Conservation (phyloP, 371 early-diverging fungal genomes). For the Zancudomyces culisetae region DNA sequence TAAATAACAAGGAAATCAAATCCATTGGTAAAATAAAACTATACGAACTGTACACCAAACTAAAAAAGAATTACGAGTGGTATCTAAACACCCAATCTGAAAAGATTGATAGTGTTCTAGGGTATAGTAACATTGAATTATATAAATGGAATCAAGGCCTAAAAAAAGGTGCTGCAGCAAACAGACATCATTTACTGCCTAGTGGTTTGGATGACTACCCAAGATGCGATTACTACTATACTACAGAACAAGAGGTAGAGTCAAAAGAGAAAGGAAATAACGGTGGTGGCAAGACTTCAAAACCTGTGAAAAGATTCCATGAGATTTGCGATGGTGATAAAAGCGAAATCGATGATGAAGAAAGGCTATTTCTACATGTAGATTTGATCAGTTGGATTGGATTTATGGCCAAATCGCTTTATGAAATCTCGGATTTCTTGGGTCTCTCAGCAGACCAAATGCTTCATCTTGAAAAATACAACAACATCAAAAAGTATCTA, state of each 20-base stretch:
- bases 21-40: conserved; percentile 36
- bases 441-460: conserved; percentile 12
- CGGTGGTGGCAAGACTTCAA: too few species aligned
- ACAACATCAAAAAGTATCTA: conserved; percentile 24
- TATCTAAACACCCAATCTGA: conserved; percentile 63
- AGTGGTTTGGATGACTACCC: conserved; percentile 95
- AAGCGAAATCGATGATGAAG: too few species aligned
- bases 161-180: conserved; percentile 62
- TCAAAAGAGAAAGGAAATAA: too few species aligned
- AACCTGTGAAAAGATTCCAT: too few species aligned
- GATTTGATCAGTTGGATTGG: conserved; percentile 83
- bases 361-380: too few species aligned
- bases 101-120: conserved; percentile 31
- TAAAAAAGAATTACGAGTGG: conserved; percentile 59
- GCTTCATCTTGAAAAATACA: conserved; percentile 31
- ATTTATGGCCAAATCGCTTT: conserved; percentile 48
- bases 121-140: conserved; percentile 27
- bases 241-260: too few species aligned
- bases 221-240: conserved; percentile 42
- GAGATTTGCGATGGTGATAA: too few species aligned
- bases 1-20: not conserved
- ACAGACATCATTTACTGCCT: conserved; percentile 75
- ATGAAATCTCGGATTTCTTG: conserved; percentile 38
- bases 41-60: conserved; percentile 36
- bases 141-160: too few species aligned